Conservation (phyloP, 2,329 filamentous ascomycete genomes). For the Botryotinia convoluta region DNA sequence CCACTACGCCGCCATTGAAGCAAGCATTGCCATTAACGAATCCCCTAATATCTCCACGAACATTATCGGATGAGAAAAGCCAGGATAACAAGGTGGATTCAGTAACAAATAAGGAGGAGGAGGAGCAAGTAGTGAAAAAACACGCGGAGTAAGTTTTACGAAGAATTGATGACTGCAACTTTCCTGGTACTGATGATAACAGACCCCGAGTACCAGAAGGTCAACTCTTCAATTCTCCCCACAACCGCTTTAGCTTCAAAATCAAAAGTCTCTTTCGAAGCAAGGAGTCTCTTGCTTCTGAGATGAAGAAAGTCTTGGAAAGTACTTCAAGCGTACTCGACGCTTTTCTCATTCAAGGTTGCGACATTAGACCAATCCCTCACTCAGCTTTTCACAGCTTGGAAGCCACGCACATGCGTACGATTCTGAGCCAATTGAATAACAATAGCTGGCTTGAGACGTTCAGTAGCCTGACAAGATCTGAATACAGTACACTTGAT, state of each 20-base stretch:
- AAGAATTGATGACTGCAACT: background rate
- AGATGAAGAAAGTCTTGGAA: slow-evolving; percentile 30
- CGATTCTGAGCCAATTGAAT: slow-evolving; percentile 33
- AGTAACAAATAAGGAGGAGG: background rate
- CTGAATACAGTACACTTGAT: slow-evolving; percentile 25
- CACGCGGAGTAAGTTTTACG: background rate
- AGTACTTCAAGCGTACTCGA: slow-evolving; percentile 27
- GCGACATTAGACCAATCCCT: slow-evolving; percentile 25
- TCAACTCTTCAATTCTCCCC: slow-evolving; percentile 30
- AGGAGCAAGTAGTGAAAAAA: background rate
- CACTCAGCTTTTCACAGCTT: slow-evolving; percentile 35
- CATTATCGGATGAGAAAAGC: background rate
- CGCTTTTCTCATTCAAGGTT: slow-evolving; percentile 30
- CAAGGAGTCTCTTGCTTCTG: slow-evolving; percentile 33
- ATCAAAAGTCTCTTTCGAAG: slow-evolving; percentile 32
- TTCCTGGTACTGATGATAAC: slow-evolving; percentile 17
- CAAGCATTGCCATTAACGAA: background rate
- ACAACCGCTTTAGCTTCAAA: slow-evolving; percentile 29
- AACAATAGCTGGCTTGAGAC: slow-evolving; percentile 34
- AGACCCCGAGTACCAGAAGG: slow-evolving; percentile 25
- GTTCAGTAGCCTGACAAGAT: slow-evolving; percentile 23
- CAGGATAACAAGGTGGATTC: background rate
- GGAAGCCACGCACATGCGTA: slow-evolving; percentile 34
- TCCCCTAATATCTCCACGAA: background rate
- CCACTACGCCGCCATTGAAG: background rate